A percentile compares a stretch with the other conserved stretches of the same genome.
Evolutionary conservation across 108 stramenopile species (phyloP).

Genomic region (Phaeodactylum tricornutum): DNA sequence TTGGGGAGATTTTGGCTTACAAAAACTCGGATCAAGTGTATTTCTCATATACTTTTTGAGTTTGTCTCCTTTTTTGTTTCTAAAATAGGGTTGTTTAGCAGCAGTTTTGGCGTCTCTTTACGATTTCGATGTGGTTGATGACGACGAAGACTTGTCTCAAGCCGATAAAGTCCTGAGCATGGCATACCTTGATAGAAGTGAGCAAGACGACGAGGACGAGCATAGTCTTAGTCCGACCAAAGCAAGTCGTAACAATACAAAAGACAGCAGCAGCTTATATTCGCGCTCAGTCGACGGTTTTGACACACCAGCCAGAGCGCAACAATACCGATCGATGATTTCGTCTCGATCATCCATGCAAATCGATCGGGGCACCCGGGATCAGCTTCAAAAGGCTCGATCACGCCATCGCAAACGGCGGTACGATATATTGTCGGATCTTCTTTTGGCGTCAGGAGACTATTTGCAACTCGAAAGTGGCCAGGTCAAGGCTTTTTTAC

Average conservation of each 20-base stretch:
- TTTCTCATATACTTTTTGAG: too few species aligned
- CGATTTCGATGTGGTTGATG: slow-evolving; percentile 36
- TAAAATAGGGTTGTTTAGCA: slow-evolving; percentile 58
- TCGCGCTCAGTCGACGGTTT: too few species aligned
- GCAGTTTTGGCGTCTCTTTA: slow-evolving; percentile 60
- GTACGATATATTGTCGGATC: slow-evolving; percentile 44
- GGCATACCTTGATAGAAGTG: slow-evolving; percentile 18
- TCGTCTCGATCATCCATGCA: neutral
- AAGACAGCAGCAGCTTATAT: too few species aligned
- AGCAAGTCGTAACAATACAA: too few species aligned
- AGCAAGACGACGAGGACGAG: slow-evolving; percentile 19
- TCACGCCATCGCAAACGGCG: slow-evolving; percentile 54
- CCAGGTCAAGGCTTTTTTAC: slow-evolving; percentile 60
- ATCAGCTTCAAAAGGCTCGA: slow-evolving; percentile 6
- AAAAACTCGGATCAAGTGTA: too few species aligned
- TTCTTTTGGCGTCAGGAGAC: slow-evolving; percentile 51
- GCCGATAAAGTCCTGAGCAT: slow-evolving; percentile 9
- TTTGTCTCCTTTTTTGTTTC: slow-evolving; percentile 6
- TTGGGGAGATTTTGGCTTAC: too few species aligned
- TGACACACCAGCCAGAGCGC: too few species aligned
- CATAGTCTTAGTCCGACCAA: too few species aligned
- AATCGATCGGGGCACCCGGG: slow-evolving; percentile 1
- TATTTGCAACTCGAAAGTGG: slow-evolving; percentile 48
- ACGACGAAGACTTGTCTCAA: slow-evolving; percentile 4
- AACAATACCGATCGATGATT: too few species aligned